Evolutionary conservation across 2,329 filamentous ascomycete genomes (phyloP), one percentile per base, ranked within the genome.

Genomic region (Calonectria pseudoreteaudii): DNA sequence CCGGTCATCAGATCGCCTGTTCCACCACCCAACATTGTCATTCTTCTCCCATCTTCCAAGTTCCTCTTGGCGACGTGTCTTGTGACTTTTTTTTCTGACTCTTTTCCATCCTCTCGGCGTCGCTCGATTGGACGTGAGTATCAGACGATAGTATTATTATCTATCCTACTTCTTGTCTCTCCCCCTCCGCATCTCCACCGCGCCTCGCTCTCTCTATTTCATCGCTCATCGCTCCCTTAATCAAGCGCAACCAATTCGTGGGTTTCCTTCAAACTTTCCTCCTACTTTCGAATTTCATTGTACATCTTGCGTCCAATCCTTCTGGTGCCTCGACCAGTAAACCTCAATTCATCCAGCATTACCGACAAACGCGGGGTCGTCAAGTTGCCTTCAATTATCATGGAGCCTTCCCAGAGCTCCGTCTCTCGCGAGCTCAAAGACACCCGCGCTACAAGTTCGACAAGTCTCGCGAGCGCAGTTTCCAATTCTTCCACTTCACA

Each of bases 391-490:
- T 66, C 50, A 28, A 34, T 50, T 50, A 68, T 30, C 72, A 81
- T 81, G 79, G 79, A 81, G 72, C 78, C 79, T 71, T 78, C 79
- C 44, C 72, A 77, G 34, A 76, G 73, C 70, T 80, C 79, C 64
- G 72, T 34, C 26, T 71, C 79, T 34, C 79, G 80, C 47, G 80
- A 81, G 76, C 80, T 81, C 67, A 80, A 81, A 70, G 80, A 81
- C 36, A 78, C 79, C 23, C 80, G 80, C 66, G 76, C 78, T 14
- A 80, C 80, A 49, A 81, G 77, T 71, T 80, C 81, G 18, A 79
- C 77, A 44, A 82, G 80, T 44, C 76, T 81, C 49, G 75, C 81
- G 62, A 81, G 81, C 67, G 77, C 77, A 36, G 72, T 74, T 26
- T 81, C 80, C 44, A 78, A 76, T 68, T 80, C 80, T 11, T 81